Base-by-base conservation (phyloP, 306 rosid species). In the Lagenaria siceraria region DNA sequence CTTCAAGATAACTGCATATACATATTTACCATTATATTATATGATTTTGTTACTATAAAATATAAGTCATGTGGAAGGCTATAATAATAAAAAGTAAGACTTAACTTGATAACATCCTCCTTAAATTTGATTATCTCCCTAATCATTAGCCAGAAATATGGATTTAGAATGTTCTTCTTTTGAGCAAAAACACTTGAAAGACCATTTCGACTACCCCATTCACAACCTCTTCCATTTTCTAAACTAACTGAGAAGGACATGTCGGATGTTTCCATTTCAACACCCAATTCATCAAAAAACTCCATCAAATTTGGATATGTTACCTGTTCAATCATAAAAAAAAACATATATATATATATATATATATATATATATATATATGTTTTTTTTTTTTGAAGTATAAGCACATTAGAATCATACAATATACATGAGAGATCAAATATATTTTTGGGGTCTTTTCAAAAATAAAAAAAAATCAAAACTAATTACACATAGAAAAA, bases 291-390 rank as follows among this genome's bases (percentile, higher is more conserved):
- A 83, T 94, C 97, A 81, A 91, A 91, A 48, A 91, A 87, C 35
- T 90, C 93, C 96, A 91, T 85, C 98, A 91, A 87, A 72, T 94
- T 94, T 25, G 98, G 98, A 85, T 94, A 91, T 0, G 97, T 94
- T 33, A 91, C 96, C 98, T 94, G 0, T 56, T 21, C 14, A 22
- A 21, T 4, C 10, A 33, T 0, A 2, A 21, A 56, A 22, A n/a
- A n/a, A n/a, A n/a, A n/a, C n/a, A n/a, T n/a, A n/a, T n/a, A n/a
- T n/a, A n/a, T n/a, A n/a, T n/a, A n/a, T n/a, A n/a, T n/a, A n/a
- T n/a, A n/a, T n/a, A n/a, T n/a, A n/a, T n/a, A n/a, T n/a, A n/a
- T n/a, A n/a, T n/a, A n/a, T n/a, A n/a, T n/a, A n/a, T n/a, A n/a
- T n/a, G n/a, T n/a, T n/a, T n/a, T n/a, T n/a, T n/a, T n/a, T n/a